These are phyloP conservation scores for Corylus americana DNA, from an alignment of 306 rosid species.

Conservation along the genomic window DNA sequence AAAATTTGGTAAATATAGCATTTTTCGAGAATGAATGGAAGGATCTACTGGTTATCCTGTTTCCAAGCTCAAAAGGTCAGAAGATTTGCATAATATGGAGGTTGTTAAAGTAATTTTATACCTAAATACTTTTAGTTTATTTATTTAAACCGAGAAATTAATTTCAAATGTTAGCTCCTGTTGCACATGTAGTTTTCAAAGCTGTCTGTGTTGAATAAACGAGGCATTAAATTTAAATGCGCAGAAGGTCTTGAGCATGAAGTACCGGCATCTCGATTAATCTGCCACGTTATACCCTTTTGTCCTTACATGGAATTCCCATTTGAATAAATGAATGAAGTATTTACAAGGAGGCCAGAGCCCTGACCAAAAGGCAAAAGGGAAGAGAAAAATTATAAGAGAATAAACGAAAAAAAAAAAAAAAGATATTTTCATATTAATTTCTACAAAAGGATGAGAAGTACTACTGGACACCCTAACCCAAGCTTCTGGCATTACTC, in stretches of 20 bases:
- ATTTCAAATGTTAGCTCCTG: neutral
- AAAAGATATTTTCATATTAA: too few relatives aligned
- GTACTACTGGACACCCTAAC: too few relatives aligned
- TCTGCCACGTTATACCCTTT: neutral
- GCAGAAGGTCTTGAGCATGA: neutral
- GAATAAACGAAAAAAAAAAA: too few relatives aligned
- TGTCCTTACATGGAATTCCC: neutral
- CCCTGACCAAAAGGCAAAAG: neutral
- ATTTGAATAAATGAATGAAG: neutral
- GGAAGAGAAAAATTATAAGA: too few relatives aligned
- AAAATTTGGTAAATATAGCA: too few relatives aligned
- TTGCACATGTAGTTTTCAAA: neutral
- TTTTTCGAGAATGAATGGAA: too few relatives aligned
- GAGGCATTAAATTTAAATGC: neutral
- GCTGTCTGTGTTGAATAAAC: neutral
- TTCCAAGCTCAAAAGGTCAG: too few relatives aligned
- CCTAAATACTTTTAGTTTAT: neutral
- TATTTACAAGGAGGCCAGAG: neutral
- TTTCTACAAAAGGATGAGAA: too few relatives aligned
- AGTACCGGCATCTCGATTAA: neutral
- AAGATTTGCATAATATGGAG: too few relatives aligned
- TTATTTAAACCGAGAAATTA: neutral
- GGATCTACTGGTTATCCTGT: too few relatives aligned
- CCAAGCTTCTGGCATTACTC: too few relatives aligned
- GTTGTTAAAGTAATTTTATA: too few relatives aligned